Base-by-base conservation (phyloP, 1,284 basidiomycete genomes). In the Puccinia hordei region DNA sequence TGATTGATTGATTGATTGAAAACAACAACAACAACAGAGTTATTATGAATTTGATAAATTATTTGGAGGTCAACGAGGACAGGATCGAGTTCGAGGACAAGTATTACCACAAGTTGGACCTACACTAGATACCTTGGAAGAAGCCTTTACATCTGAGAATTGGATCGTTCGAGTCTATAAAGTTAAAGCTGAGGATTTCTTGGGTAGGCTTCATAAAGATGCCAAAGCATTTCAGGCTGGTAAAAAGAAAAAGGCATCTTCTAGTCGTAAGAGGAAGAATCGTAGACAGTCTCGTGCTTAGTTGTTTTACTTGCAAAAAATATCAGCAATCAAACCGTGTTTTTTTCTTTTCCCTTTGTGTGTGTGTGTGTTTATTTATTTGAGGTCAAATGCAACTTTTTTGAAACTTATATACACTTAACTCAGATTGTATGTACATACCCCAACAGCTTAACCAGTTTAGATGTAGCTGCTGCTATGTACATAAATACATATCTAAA, bases 91-190 rank as follows among this genome's bases (percentile, higher is more conserved):
- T 5, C 89, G 95, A 66, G 88, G 91, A 73, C 94, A 96, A 86
- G 86, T 89, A 13, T 87, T 97, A 81, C 94, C 95, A 0, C 87
- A 88, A 81, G 87, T 87, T 9, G 91, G 92, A n/a, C 92, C 93
- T 69, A 91, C 90, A 66, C 88, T 98, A 66, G 93, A 98, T 85
- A 92, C 92, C 82, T 89, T 97, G 92, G 93, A 97, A 83, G 95
- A 98, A 86, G 95, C 94, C 10, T 98, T 95, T 88, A 97, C 95
- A 1, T 94, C 93, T 12, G 95, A 98, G 87, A 98, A 98, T 87
- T 98, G 95, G 95, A 95, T 98, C 83, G 94, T 94, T 81, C 91
- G 97, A 68, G 98, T 99, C 85, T 99, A 95, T 85, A 88, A 94
- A 85, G 97, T 99, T 76, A 96, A 95, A 88, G 94, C 94, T 85